Percentiles rank a stretch among this genome's conserved stretches.
phyloP scores from a whole-genome alignment of 805 yeast genomes.

The Phaffomyces antillensis region DNA sequence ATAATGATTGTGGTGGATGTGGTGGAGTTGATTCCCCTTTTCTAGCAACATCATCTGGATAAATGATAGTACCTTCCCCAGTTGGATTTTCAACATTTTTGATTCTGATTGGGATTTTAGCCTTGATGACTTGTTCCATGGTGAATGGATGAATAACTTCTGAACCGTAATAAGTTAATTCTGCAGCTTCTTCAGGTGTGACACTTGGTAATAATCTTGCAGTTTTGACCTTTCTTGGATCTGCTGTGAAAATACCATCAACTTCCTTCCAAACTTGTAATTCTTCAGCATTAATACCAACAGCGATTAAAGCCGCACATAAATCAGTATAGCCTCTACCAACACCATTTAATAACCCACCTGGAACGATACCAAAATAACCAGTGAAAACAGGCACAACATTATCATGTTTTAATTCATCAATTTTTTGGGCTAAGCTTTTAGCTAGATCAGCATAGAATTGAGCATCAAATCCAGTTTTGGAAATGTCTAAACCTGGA shows the following conservation, averaged over 20 bases:
- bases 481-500: constrained; percentile 43
- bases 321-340: constrained; percentile 98
- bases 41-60: constrained; percentile 82
- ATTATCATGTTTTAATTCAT: constrained; percentile 30
- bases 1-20: constrained; percentile 79
- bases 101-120: constrained; percentile 92
- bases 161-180: constrained; percentile 93
- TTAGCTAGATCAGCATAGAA: constrained; percentile 54
- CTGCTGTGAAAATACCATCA: constrained; percentile 98
- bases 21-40: constrained; percentile 90
- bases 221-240: constrained; percentile 88
- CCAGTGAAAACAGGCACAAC: constrained; percentile 91
- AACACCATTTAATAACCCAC: constrained; percentile 85
- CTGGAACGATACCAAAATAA: constrained; percentile 93
- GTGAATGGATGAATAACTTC: constrained; percentile 99
- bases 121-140: constrained; percentile 97
- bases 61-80: constrained; percentile 92
- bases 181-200: constrained; percentile 98
- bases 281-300: constrained; percentile 87
- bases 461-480: constrained; percentile 54
- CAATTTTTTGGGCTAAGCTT: constrained; percentile 44
- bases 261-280: constrained; percentile 98
- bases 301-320: constrained; percentile 95
- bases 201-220: constrained; percentile 82
- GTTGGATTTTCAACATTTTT: constrained; percentile 91